Percentiles rank a stretch among this genome's conserved stretches.
These are phyloP conservation scores for Hyaloscypha variabilis DNA, from an alignment of 495 filamentous ascomycete genomes.

Conservation along the genomic window DNA sequence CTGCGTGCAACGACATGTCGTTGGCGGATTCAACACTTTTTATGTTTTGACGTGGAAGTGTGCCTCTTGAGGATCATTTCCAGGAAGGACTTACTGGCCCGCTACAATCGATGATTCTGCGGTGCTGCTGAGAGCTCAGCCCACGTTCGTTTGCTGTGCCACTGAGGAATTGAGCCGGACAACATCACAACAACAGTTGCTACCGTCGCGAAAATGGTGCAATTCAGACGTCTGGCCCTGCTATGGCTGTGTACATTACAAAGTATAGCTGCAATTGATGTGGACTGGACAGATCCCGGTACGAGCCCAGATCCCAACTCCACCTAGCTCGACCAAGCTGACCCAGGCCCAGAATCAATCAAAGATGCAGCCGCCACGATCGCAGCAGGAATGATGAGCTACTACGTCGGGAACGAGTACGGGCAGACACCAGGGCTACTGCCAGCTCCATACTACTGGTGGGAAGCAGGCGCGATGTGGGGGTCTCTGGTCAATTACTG, in stretches of 20 bases:
- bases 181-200: not conserved
- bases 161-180: not conserved
- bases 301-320: not conserved
- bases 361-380: constrained; percentile 60
- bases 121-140: not conserved
- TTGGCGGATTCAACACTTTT: not conserved
- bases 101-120: not conserved
- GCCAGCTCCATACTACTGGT: constrained; percentile 58
- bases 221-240: not conserved
- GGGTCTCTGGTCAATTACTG: constrained; percentile 75
- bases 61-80: not conserved
- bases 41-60: not conserved
- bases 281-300: not conserved
- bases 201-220: not conserved
- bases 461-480: constrained; percentile 74
- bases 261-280: not conserved
- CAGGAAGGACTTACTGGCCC: not conserved
- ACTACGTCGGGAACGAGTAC: constrained; percentile 59
- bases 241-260: not conserved
- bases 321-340: not conserved
- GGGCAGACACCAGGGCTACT: constrained; percentile 14
- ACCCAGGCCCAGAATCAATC: constrained; percentile 49
- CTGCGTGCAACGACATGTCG: not conserved
- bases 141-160: not conserved
- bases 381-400: constrained; percentile 62